Evolutionary conservation across 2,329 filamentous ascomycete genomes (phyloP), one percentile per base, ranked within the genome.

Genomic region (Cordyceps tenuipes): DNA sequence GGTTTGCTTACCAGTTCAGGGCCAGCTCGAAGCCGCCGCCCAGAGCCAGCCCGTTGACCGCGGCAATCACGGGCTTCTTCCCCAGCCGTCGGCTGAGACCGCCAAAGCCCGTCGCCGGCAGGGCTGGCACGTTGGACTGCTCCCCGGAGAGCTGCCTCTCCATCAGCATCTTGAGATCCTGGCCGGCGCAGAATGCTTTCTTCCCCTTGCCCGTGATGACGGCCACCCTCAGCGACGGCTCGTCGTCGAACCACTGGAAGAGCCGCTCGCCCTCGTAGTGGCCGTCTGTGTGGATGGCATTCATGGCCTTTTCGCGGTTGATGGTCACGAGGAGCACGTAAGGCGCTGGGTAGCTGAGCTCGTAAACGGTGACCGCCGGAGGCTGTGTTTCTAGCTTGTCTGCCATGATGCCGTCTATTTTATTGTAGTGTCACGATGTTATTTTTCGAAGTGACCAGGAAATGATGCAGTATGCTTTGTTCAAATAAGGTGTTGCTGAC

Each of bases 31-130:
- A 83, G 0, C 82, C 82, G 5, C 82, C 82, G 0, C 82, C 82
- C 51, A 82, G 71, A 1, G 80, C 80, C 62, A 79, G 76, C 0
- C 82, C 82, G 69, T 84, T 85, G 3, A 84, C 80, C 2, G 82
- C 82, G 9, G 80, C 81, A 67, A 85, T 81, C 50, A 85, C 75
- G 1, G 82, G 82, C 69, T 85, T 85, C 73, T 82, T 84, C 0
- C 84, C 84, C 13, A 70, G 70, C 13, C 84, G 74, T 46, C 79
- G 73, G 46, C 79, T 82, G 15, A 87, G 67, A 0, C 82, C 84
- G 59, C 63, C 67, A 59, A 70, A 70, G 0, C 83, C 83, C 1
- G 71, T 71, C 1, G 72, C 59, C 1, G 79, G 79, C 63, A 57
- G 64, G 2, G 50, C 15, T 3, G 51, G 41, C 36, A 56, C 46